These are phyloP conservation scores for Cenococcum geophilum DNA, from an alignment of 495 filamentous ascomycete genomes.

Conservation along the genomic window DNA sequence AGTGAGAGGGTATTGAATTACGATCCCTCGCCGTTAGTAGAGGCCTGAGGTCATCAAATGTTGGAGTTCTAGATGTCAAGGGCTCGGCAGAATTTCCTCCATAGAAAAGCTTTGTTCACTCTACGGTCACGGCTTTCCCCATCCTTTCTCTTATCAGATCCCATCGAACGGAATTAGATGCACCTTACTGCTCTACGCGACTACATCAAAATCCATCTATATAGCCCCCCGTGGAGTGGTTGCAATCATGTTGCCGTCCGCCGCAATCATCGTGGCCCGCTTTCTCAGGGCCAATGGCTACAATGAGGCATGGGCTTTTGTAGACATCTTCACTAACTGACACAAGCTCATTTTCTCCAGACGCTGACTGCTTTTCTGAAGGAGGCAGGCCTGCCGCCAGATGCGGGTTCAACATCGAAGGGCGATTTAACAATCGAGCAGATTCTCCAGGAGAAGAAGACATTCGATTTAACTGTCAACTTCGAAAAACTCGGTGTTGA, in stretches of 20 bases:
- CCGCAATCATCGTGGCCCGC: slow-evolving; percentile 53
- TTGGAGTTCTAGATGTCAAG: too few species aligned
- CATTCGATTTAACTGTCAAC: slow-evolving; percentile 51
- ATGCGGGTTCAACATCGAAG: slow-evolving; percentile 39
- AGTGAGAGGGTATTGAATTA: neutral
- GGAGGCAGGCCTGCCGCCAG: slow-evolving; percentile 52
- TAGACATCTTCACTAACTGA: slow-evolving; percentile 11
- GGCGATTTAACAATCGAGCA: slow-evolving; percentile 56
- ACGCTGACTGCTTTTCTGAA: slow-evolving; percentile 55
- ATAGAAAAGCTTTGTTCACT: too few species aligned
- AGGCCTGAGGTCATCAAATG: too few species aligned
- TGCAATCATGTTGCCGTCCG: slow-evolving; percentile 14
- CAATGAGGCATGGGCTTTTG: slow-evolving; percentile 40
- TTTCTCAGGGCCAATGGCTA: slow-evolving; percentile 58
- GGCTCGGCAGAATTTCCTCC: too few species aligned
- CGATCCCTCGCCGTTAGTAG: too few species aligned
- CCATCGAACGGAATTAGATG: too few species aligned
- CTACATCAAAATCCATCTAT: neutral
- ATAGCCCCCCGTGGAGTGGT: neutral
- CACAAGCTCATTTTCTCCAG: slow-evolving; percentile 23
- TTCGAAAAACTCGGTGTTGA: slow-evolving; percentile 52
- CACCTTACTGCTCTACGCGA: neutral
- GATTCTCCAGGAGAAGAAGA: slow-evolving; percentile 59
- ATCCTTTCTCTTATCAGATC: too few species aligned
- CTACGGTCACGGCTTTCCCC: too few species aligned